These are phyloP conservation scores for Solanum clarkiae DNA, from an alignment of 257 asterid genomes.

Conservation along the genomic window DNA sequence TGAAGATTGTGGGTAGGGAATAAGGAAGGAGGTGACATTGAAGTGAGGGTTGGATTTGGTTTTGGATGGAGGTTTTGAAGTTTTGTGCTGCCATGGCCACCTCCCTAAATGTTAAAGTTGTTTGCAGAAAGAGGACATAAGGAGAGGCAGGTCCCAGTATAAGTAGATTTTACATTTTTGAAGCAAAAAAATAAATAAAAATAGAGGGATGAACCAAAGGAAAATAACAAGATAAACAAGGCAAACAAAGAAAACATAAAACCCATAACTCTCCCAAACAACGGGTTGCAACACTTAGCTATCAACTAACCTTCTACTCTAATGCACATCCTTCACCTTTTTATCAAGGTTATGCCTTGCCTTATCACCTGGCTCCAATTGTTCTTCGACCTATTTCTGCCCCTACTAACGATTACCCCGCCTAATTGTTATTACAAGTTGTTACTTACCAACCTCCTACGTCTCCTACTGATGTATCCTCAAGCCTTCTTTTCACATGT, in stretches of 20 bases:
- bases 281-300: background rate
- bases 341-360: background rate
- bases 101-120: background rate
- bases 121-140: background rate
- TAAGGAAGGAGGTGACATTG: slow-evolving; percentile 1
- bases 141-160: background rate
- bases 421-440: background rate
- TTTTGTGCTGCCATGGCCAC: slow-evolving; percentile 15
- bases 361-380: background rate
- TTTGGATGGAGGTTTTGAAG: slow-evolving; percentile 2
- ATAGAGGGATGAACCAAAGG: background rate
- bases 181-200: background rate
- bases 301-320: background rate
- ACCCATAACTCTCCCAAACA: background rate
- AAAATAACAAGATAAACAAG: background rate
- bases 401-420: background rate
- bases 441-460: background rate
- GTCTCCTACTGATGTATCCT: background rate
- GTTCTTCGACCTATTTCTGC: background rate
- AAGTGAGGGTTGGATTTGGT: background rate
- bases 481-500: background rate
- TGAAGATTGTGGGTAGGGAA: background rate
- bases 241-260: background rate
- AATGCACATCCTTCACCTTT: background rate
- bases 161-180: background rate